Base-by-base conservation (phyloP, 345 rosid genomes). In the Ceriops decandra region DNA sequence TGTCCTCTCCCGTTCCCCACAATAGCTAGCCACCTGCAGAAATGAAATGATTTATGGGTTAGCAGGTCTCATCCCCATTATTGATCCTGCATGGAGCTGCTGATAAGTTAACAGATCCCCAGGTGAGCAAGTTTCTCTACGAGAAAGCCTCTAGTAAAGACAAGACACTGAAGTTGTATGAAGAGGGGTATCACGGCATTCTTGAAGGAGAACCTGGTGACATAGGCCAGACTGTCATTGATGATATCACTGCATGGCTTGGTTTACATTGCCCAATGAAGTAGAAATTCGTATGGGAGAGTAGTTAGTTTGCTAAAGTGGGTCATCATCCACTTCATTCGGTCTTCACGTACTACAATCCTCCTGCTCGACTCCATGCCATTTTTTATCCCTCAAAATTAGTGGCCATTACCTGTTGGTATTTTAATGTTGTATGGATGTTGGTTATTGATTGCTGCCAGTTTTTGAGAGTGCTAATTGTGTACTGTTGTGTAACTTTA, bases 201-300 rank as follows among this genome's bases (percentile, higher is more conserved):
- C 89, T 91, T 8, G 96, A 93, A 85, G 97, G 97, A 21, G 98
- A 91, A 72, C 90, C 92, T 10, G 97, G 88, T 65, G 89, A 85
- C 60, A 80, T 82, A 63, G 91, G 89, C 38, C 80, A 80, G 69
- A 63, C 77, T 0, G 90, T 84, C 57, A 79, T 89, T 7, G 64
- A 80, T 59, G 97, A 90, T 75, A 85, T 93, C 26, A 74, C 84
- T 60, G 79, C 80, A 7, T 91, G 97, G 97, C 91, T 93, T 35
- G 96, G 91, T 81, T 75, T 77, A 24, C 85, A 77, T 7, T 64
- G 82, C 67, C 59, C 70, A 60, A 52, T 30, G 20, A 70, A 80
- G 75, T 72, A 36, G 60, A 54, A 54, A n/a, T 54, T 22, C 58
- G 22, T 26, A 21, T 7, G 27, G 24, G 21, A 53, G 27, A 22